Conservation (phyloP, 2,329 filamentous ascomycete species). For the Lasiodiplodia sp. region DNA sequence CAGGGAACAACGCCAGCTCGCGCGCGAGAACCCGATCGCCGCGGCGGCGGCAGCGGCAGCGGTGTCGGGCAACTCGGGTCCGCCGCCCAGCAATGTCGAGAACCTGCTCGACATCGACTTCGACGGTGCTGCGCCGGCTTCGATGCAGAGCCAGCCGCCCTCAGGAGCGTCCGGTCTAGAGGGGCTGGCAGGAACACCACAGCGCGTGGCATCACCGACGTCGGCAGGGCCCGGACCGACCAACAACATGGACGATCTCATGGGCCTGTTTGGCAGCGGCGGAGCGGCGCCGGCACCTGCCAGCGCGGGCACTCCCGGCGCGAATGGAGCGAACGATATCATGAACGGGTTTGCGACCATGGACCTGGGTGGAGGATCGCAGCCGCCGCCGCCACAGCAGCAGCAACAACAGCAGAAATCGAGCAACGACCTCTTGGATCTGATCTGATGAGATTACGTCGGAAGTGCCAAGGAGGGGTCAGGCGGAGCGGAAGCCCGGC, state of each 20-base stretch:
- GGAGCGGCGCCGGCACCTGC: constrained; percentile 42
- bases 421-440: constrained; percentile 29
- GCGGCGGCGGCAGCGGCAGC: constrained; percentile 78
- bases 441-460: constrained; percentile 27
- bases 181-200: constrained; percentile 69
- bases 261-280: constrained; percentile 70
- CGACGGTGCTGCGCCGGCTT: constrained; percentile 91
- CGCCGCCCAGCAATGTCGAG: constrained; percentile 80
- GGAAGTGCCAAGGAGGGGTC: constrained; percentile 14
- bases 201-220: constrained; percentile 71
- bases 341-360: constrained; percentile 85
- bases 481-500: constrained; percentile 21
- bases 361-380: constrained; percentile 71
- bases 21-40: constrained; percentile 91
- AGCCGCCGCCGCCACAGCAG: constrained; percentile 62
- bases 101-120: constrained; percentile 97
- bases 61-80: constrained; percentile 61
- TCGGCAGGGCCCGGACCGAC: constrained; percentile 53
- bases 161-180: constrained; percentile 59
- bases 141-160: constrained; percentile 71
- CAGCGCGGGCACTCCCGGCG: constrained; percentile 41
- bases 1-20: constrained; percentile 84
- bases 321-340: constrained; percentile 61
- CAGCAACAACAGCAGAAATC: constrained; percentile 17
- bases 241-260: constrained; percentile 82